Conservation (phyloP, 306 rosid species). For the Gastrolobium bilobum region DNA sequence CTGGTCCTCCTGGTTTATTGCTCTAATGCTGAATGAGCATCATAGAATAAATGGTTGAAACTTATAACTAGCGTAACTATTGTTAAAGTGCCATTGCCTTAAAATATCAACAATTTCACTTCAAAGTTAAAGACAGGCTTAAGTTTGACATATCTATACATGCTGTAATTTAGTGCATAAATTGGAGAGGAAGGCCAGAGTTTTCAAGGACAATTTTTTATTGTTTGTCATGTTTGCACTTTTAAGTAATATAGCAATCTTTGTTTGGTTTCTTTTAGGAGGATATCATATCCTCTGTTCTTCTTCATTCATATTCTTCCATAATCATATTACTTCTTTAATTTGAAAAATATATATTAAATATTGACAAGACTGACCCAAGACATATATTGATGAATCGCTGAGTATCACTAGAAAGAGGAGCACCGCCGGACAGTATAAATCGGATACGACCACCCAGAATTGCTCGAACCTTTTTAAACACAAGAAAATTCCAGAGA, state of each 20-base stretch:
- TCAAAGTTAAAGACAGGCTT: background rate
- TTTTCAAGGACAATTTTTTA: background rate
- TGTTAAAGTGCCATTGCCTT: background rate
- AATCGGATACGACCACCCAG: slow-evolving; percentile 84
- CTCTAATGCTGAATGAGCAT: background rate
- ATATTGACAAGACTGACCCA: slow-evolving; percentile 64
- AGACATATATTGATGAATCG: slow-evolving; percentile 93
- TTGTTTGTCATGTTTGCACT: background rate
- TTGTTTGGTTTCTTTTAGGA: slow-evolving; percentile 11
- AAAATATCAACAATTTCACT: background rate
- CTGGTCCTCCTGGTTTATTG: background rate
- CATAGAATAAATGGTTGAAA: background rate
- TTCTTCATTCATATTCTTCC: background rate
- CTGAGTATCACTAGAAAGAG: slow-evolving; percentile 88
- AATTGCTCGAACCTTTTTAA: slow-evolving; percentile 82
- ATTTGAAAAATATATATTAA: background rate
- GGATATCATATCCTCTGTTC: background rate
- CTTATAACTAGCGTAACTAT: background rate
- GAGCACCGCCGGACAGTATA: slow-evolving; percentile 93
- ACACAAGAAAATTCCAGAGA: slow-evolving; percentile 82
- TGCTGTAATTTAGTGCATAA: background rate
- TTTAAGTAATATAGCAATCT: background rate
- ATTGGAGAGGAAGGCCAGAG: background rate
- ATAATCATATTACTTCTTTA: background rate
- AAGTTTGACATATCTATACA: slow-evolving; percentile 26